Evolutionary conservation across 2,329 filamentous ascomycete genomes (phyloP), one percentile per base, ranked within the genome.

Genomic region (Microsporum canis): DNA sequence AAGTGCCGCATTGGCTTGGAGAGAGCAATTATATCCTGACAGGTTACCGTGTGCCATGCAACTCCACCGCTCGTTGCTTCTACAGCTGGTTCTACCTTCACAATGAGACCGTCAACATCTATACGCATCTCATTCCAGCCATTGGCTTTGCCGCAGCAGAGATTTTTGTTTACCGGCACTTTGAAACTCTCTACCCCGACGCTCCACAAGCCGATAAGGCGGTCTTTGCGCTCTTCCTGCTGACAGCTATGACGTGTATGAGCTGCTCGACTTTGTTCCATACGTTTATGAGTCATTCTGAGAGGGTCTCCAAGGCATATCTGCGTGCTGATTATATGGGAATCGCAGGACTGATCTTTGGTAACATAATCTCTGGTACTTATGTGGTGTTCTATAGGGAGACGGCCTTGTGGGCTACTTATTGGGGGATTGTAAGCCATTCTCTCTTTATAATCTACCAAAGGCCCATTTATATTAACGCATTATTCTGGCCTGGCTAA

Each of bases 71-170:
- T 12, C 78, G 75, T 60, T 88, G 83, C 29, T 76, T 83, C 61
- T 73, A 78, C 45, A 84, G 80, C 47, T 75, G 88, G 29, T 72
- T 77, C 56, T 84, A 87, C 71, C 68, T 88, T 12, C 85, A 89
- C 73, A 88, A 86, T 70, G 83, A 86, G 70, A 82, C 82, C 5
- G 82, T 88, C 51, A 89, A 89, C 71, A 88, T 89, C 68, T 88
- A 86, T 71, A 81, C 84, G 1, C 87, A 89, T 71, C 78, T 89
- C 8, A 68, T 89, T 49, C 90, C 89, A 4, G 83, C 86, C 8
- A 53, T 87, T 0, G 66, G 81, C 39, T 84, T 88, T 61, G 69
- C 82, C 2, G 39, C 33, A 33, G 55, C 56, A 12, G 61, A 65
- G 36, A 47, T 59, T 53, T 31, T 62, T 6, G 29, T 65, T 14